phyloP scores from a whole-genome alignment of 1,284 basidiomycete genomes.

The Cystobasidiaceae sp. region DNA sequence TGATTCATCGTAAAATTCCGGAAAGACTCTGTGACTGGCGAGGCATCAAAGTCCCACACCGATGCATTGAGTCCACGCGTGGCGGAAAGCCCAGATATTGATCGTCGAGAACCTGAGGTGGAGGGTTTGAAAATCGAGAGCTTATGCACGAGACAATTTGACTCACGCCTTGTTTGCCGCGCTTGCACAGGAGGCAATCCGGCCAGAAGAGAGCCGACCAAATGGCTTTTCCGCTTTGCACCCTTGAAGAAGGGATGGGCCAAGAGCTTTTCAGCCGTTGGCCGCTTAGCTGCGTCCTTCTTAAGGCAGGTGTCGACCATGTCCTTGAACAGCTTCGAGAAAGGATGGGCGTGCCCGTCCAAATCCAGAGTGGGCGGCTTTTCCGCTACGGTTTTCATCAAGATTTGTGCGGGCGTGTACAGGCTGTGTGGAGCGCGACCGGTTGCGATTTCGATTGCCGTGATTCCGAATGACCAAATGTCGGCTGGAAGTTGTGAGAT shows the following conservation, averaged over 20 bases:
- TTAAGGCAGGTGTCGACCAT: constrained; percentile 71
- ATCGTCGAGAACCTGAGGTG: background rate
- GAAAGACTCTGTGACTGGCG: constrained; percentile 8
- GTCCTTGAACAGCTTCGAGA: constrained; percentile 74
- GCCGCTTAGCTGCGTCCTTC: constrained; percentile 73
- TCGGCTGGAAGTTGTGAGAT: constrained; percentile 53
- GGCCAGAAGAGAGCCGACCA: constrained; percentile 64
- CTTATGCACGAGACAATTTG: background rate
- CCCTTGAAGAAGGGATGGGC: constrained; percentile 70
- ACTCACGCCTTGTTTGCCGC: constrained; percentile 37
- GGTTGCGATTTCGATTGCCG: constrained; percentile 74
- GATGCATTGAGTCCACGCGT: constrained; percentile 1
- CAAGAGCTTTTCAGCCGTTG: constrained; percentile 70
- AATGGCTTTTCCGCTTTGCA: constrained; percentile 66
- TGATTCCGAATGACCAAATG: constrained; percentile 89
- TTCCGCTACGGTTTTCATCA: constrained; percentile 57
- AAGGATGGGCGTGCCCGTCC: constrained; percentile 62
- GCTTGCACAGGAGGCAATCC: constrained; percentile 41
- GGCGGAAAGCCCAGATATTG: background rate
- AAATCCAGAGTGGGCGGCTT: constrained; percentile 62
- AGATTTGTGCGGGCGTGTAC: constrained; percentile 65
- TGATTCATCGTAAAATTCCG: constrained; percentile 15
- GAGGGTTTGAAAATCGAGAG: background rate
- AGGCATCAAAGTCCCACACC: constrained; percentile 22
- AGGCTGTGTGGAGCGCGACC: constrained; percentile 75